Conservation (phyloP, 2,329 filamentous ascomycete species). For the Berkeleyomyces basicola region DNA sequence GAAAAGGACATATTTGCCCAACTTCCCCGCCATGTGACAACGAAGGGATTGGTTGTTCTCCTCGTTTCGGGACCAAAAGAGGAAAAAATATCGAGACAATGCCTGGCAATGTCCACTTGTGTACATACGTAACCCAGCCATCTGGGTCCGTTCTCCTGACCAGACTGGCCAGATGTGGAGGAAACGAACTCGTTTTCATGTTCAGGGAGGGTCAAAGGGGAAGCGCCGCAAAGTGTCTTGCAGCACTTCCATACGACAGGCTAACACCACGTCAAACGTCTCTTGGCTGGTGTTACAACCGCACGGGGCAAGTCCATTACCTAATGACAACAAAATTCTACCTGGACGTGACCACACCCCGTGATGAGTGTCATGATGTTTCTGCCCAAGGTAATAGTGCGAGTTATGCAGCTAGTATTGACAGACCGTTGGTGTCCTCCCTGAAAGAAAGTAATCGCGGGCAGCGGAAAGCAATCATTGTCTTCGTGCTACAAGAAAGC, state of each 20-base stretch:
- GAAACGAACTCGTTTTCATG: not conserved
- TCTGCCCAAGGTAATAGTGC: no score
- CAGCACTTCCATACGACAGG: not conserved
- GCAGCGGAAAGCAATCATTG: no score
- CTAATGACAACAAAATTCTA: not conserved
- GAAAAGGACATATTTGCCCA: not conserved
- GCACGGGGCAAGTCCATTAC: conserved; percentile 1
- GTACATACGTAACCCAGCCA: not conserved
- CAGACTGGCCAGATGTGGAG: not conserved
- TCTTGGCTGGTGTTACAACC: conserved; percentile 1
- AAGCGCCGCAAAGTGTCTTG: not conserved
- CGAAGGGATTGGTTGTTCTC: not conserved
- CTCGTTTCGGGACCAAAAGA: not conserved
- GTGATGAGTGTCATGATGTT: not conserved
- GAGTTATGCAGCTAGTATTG: no score
- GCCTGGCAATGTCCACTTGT: not conserved
- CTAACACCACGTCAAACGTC: not conserved
- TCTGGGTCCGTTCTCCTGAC: not conserved
- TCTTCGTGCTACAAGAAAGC: no score
- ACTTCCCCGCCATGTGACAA: not conserved
- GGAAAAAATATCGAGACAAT: not conserved
- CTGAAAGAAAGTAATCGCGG: no score
- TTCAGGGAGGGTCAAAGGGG: not conserved
- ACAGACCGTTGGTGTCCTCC: no score
- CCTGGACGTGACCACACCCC: not conserved